Evolutionary conservation across 139 green algal genomes (phyloP).

Genomic region (Coccomyxa sp.): DNA sequence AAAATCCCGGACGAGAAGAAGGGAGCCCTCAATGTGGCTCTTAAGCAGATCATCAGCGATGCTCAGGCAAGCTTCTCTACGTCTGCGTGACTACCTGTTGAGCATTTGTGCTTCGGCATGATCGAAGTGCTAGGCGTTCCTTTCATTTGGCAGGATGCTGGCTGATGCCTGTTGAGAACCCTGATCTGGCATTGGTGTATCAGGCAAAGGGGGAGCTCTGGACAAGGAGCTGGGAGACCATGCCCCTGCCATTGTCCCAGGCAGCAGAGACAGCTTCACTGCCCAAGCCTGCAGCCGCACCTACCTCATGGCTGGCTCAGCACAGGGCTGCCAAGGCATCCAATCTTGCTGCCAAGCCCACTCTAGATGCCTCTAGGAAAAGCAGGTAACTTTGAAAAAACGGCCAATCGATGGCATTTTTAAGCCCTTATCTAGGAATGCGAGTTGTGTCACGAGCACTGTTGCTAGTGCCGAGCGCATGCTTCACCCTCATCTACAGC

Average conservation of each 20-base stretch:
- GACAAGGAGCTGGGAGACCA: constrained; percentile 43
- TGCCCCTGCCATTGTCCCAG: constrained; percentile 31
- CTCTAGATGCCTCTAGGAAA: background rate
- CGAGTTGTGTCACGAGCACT: too few species aligned
- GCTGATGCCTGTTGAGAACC: constrained; percentile 30
- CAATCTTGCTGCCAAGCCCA: background rate
- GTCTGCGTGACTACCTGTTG: background rate
- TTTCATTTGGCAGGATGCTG: constrained; percentile 20
- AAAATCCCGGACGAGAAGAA: background rate
- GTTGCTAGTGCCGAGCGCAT: too few species aligned
- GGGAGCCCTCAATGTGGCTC: background rate
- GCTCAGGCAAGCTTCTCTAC: background rate
- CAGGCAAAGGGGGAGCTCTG: constrained; percentile 41
- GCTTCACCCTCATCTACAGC: too few species aligned
- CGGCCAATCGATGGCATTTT: background rate
- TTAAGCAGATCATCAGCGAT: constrained; percentile 1
- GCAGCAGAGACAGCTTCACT: background rate
- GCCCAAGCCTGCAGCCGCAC: too few species aligned
- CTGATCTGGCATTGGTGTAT: too few species aligned
- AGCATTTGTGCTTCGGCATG: constrained; percentile 20
- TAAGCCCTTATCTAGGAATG: too few species aligned
- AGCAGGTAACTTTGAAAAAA: background rate
- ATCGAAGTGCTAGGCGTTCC: too few species aligned
- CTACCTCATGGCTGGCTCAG: too few species aligned
- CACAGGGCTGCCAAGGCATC: too few species aligned